These are phyloP conservation scores for Colletotrichum sansevieriae DNA, from an alignment of 2,329 filamentous ascomycete species.

Conservation along the genomic window DNA sequence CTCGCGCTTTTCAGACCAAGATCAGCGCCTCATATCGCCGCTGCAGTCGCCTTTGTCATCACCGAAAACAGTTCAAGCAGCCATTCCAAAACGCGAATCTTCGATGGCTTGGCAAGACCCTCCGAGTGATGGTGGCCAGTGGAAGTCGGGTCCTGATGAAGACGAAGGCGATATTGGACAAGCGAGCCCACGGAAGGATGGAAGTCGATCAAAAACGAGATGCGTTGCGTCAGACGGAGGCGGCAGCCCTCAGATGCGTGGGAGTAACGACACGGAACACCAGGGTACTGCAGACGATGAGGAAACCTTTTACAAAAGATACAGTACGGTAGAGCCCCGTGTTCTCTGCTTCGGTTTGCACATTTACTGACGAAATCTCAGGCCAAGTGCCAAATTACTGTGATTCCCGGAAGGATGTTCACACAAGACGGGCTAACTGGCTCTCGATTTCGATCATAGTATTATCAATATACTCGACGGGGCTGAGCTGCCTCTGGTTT, in stretches of 20 bases:
- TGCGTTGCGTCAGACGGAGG: background rate
- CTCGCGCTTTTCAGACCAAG: background rate
- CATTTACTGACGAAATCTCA: conserved; percentile 12
- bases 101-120: conserved; percentile 38
- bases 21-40: conserved; percentile 30
- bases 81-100: background rate
- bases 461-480: conserved; percentile 72
- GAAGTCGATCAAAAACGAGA: background rate
- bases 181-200: conserved; percentile 10
- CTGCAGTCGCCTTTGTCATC: conserved; percentile 13
- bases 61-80: background rate
- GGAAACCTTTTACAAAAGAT: conserved; percentile 48
- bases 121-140: conserved; percentile 20
- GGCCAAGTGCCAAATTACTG: conserved; percentile 51
- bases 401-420: conserved; percentile 50
- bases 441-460: conserved; percentile 61
- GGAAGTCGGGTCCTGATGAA: conserved; percentile 8
- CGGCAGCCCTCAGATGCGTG: background rate
- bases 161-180: conserved; percentile 28
- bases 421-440: conserved; percentile 57
- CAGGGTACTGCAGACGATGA: conserved; percentile 45
- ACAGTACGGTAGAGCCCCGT: conserved; percentile 43
- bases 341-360: too few species aligned
- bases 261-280: background rate
- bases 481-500: conserved; percentile 76